phyloP scores from a whole-genome alignment of 208 protist genomes.

The Leptomonas seymouri region DNA sequence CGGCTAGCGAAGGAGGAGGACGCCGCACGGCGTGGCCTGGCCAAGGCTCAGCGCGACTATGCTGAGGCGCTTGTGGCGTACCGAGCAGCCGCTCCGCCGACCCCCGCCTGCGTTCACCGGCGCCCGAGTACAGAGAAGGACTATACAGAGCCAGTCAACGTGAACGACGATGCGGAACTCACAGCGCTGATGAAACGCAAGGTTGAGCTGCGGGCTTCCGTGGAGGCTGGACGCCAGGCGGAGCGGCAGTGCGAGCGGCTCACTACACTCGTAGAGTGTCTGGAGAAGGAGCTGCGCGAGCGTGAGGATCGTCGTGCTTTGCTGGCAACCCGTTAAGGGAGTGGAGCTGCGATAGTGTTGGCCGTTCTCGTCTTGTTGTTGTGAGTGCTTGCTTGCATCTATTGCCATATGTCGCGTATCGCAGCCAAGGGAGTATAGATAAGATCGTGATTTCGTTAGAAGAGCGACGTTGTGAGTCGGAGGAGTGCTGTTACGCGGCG shows the following conservation, averaged over 20 bases:
- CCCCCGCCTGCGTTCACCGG: not conserved
- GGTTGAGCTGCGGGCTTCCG: constrained; percentile 35
- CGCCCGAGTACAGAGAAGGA: not conserved
- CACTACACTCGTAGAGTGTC: constrained; percentile 34
- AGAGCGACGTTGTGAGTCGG: no score
- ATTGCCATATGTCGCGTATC: no score
- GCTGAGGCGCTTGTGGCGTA: constrained; percentile 29
- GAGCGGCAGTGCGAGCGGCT: constrained; percentile 58
- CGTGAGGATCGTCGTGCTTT: constrained; percentile 10
- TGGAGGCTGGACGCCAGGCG: constrained; percentile 32
- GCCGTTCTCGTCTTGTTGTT: not conserved
- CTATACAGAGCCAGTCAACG: not conserved
- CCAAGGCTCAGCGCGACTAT: constrained; percentile 28
- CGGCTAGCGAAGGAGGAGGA: constrained; percentile 33
- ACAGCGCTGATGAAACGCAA: constrained; percentile 26
- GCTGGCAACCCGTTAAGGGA: not conserved
- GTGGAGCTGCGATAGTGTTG: no score
- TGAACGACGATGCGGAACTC: constrained; percentile 18
- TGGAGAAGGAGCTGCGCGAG: constrained; percentile 17
- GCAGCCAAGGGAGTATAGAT: no score
- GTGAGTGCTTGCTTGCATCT: no score
- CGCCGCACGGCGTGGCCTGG: constrained; percentile 24
- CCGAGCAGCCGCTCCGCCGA: not conserved
- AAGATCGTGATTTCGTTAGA: no score
- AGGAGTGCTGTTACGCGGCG: no score